Conservation (phyloP, 1,284 basidiomycete species). For the Erythrobasidium hasegawianum region DNA sequence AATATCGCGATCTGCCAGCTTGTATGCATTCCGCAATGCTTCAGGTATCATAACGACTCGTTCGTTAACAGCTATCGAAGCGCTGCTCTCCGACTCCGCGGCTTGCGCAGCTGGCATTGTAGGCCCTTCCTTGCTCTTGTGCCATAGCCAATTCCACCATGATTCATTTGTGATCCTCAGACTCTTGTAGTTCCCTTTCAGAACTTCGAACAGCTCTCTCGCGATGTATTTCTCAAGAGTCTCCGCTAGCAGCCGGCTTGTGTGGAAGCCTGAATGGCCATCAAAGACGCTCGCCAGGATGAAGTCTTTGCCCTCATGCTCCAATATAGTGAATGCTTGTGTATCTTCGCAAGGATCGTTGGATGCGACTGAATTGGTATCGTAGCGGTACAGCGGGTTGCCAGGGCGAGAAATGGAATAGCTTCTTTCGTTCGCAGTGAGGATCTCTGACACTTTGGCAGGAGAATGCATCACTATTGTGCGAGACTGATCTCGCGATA, state of each 20-base stretch:
- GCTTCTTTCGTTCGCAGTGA: constrained; percentile 57
- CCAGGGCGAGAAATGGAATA: constrained; percentile 50
- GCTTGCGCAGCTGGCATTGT: constrained; percentile 28
- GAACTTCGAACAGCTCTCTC: constrained; percentile 59
- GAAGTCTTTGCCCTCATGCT: constrained; percentile 39
- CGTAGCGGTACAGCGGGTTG: constrained; percentile 58
- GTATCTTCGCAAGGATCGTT: constrained; percentile 91
- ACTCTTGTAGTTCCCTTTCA: constrained; percentile 35
- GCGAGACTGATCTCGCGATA: constrained; percentile 19
- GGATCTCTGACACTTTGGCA: constrained; percentile 58
- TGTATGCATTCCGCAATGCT: constrained; percentile 74
- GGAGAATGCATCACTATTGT: constrained; percentile 57
- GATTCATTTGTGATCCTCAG: constrained; percentile 6
- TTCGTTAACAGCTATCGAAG: background rate
- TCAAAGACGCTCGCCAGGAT: constrained; percentile 54
- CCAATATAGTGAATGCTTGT: constrained; percentile 62
- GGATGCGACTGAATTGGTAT: constrained; percentile 71
- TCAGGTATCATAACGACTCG: constrained; percentile 54
- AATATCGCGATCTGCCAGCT: constrained; percentile 71
- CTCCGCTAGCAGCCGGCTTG: constrained; percentile 77
- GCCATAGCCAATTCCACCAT: constrained; percentile 35
- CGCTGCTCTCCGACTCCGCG: background rate
- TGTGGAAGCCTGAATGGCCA: constrained; percentile 81
- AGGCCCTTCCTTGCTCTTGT: constrained; percentile 3
- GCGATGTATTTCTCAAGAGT: constrained; percentile 82